Base-by-base conservation (phyloP, 164 flowering plant genomes). In the Magnolia officinalis region DNA sequence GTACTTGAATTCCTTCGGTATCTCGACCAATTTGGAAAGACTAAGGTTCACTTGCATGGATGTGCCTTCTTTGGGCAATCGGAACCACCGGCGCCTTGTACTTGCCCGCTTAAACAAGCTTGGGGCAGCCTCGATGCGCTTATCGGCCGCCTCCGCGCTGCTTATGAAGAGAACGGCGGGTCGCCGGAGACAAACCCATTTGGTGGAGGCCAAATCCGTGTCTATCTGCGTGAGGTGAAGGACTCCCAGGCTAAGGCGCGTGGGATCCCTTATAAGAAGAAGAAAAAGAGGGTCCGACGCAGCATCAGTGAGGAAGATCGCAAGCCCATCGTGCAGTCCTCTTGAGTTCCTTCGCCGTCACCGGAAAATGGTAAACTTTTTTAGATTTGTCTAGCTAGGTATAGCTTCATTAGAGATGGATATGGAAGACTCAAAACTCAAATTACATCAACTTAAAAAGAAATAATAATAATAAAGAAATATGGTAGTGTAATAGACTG, bases 121-220 rank as follows among this genome's bases (percentile, higher is more conserved):
- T 88, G 90, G 90, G 90, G 90, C 6, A 88, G 90, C 81, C 84
- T 88, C 1, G 90, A 88, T 52, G 89, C 90, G 0, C 89, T 88
- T 74, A 84, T 88, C 80, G 90, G 90, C 21, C 82, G 90, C 1
- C 90, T 88, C n/a, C 61, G 90, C 21, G 90, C 90, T 20, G 91
- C 91, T 2, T 88, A 83, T 24, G 91, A 88, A 77, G 91, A 88
- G 70, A 85, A 88, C 61, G 90, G 91, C 0, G 90, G 90, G 13
- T 52, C 75, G 21, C 86, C 85, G 9, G 91, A 86, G 78, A 84
- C 79, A 0, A 89, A 89, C 83, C 91, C 91, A 1, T 89, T 89
- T 71, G 91, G 88, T 0, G 81, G 85, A 59, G 90, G 88, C 1
- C 87, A 86, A 6, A 86, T 89, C 37, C 75, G 90, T n/a, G 81